phyloP scores from a whole-genome alignment of 2,329 filamentous ascomycete species.

The Fusarium sp. region DNA sequence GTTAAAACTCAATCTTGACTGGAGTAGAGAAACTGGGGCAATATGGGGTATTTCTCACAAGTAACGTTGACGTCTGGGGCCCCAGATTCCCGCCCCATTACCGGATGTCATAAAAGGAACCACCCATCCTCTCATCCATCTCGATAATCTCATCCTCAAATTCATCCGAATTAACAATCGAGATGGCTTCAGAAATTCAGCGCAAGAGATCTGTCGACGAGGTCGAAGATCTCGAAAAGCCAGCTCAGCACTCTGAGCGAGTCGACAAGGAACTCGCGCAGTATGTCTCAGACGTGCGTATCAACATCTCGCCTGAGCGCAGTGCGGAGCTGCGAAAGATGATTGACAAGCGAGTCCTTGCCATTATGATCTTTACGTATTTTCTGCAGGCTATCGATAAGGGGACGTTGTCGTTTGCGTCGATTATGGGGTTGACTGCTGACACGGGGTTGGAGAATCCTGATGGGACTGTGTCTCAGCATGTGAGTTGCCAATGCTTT shows the following conservation, averaged over 20 bases:
- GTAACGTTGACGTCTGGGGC: slow-evolving; percentile 13
- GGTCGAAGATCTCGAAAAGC: slow-evolving; percentile 54
- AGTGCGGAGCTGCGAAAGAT: slow-evolving; percentile 69
- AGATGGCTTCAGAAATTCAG: slow-evolving; percentile 24
- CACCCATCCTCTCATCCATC: background rate
- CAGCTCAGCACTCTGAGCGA: slow-evolving; percentile 56
- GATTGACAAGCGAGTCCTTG: slow-evolving; percentile 75
- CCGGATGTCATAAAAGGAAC: background rate
- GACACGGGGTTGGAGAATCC: slow-evolving; percentile 59
- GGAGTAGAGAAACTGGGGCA: background rate
- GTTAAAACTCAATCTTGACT: background rate
- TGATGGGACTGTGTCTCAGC: slow-evolving; percentile 41
- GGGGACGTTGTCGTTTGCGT: slow-evolving; percentile 71
- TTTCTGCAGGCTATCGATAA: slow-evolving; percentile 78
- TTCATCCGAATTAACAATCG: background rate
- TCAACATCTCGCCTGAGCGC: slow-evolving; percentile 69
- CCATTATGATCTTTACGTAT: slow-evolving; percentile 78
- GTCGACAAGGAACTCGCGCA: slow-evolving; percentile 75
- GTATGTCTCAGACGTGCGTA: slow-evolving; percentile 67
- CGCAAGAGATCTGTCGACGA: slow-evolving; percentile 38
- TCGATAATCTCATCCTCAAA: background rate
- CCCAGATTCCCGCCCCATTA: background rate
- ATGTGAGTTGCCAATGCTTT: slow-evolving; percentile 9
- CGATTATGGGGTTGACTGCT: slow-evolving; percentile 69
- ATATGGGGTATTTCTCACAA: background rate